phyloP scores from a whole-genome alignment of 2,329 filamentous ascomycete species.

The Zalaria sp. region DNA sequence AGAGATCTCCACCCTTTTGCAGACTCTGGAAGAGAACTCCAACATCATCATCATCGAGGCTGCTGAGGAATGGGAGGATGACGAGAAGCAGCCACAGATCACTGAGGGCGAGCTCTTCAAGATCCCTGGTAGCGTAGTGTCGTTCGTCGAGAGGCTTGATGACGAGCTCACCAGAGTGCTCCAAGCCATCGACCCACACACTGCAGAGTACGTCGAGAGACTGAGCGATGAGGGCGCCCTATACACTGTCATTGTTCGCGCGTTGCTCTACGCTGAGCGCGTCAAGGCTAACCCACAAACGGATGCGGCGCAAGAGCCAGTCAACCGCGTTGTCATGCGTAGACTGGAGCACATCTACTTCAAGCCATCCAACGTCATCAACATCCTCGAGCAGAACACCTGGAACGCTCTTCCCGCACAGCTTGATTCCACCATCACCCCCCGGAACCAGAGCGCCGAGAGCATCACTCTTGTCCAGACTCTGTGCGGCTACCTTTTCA shows the following conservation, averaged over 20 bases:
- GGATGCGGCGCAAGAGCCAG: slow-evolving; percentile 65
- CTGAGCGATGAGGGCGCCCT: slow-evolving; percentile 79
- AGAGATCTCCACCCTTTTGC: slow-evolving; percentile 66
- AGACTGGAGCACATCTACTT: slow-evolving; percentile 97
- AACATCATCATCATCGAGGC: slow-evolving; percentile 79
- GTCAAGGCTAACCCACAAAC: slow-evolving; percentile 57
- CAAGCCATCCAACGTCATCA: slow-evolving; percentile 89
- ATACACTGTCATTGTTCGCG: slow-evolving; percentile 85
- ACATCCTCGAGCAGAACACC: slow-evolving; percentile 84
- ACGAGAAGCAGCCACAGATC: slow-evolving; percentile 77
- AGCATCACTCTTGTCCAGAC: slow-evolving; percentile 65
- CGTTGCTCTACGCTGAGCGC: slow-evolving; percentile 75
- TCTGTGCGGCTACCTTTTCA: slow-evolving; percentile 90
- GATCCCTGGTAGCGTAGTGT: slow-evolving; percentile 86
- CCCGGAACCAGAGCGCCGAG: slow-evolving; percentile 53
- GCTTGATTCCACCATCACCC: slow-evolving; percentile 68
- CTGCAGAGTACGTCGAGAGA: slow-evolving; percentile 94
- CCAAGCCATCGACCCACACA: slow-evolving; percentile 95
- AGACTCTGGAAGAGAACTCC: slow-evolving; percentile 63
- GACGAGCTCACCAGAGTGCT: slow-evolving; percentile 96
- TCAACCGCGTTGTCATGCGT: slow-evolving; percentile 89
- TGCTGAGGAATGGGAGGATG: slow-evolving; percentile 97
- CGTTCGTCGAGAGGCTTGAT: slow-evolving; percentile 86
- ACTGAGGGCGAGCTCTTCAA: slow-evolving; percentile 68
- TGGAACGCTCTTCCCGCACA: slow-evolving; percentile 65